phyloP scores from a whole-genome alignment of 2,329 filamentous ascomycete species.

The Beauveria varroae region DNA sequence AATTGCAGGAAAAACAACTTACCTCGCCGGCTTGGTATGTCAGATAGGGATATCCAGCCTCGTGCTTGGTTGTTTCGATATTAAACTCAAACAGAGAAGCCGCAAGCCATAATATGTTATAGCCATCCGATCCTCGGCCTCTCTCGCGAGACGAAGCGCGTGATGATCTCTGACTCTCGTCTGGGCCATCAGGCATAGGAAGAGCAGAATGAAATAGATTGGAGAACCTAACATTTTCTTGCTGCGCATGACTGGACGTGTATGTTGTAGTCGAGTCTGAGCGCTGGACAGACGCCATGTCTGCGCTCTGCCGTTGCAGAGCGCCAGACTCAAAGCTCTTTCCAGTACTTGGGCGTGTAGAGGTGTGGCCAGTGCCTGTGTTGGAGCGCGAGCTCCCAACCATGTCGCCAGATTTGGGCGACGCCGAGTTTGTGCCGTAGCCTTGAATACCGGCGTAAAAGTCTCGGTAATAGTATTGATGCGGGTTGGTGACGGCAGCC shows the following conservation, averaged over 20 bases:
- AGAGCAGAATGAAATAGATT: constrained; percentile 83
- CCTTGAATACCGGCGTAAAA: constrained; percentile 34
- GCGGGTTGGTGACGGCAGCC: constrained; percentile 37
- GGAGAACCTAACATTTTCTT: constrained; percentile 53
- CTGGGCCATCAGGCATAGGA: constrained; percentile 63
- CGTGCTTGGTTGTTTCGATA: constrained; percentile 83
- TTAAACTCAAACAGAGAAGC: constrained; percentile 96
- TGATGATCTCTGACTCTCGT: constrained; percentile 45
- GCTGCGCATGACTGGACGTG: constrained; percentile 39
- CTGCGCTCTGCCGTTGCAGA: constrained; percentile 43
- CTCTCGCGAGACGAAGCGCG: constrained; percentile 54
- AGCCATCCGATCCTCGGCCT: constrained; percentile 44
- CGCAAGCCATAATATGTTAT: constrained; percentile 79
- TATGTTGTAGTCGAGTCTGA: constrained; percentile 51
- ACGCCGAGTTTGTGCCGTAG: constrained; percentile 48
- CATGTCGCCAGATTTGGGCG: constrained; percentile 48
- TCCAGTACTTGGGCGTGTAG: constrained; percentile 50
- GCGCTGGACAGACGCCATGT: constrained; percentile 37
- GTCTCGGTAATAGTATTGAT: constrained; percentile 50
- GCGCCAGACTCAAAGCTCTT: constrained; percentile 50
- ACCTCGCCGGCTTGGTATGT: constrained; percentile 92
- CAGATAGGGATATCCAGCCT: constrained; percentile 92
- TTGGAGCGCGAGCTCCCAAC: constrained; percentile 41
- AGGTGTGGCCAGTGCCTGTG: constrained; percentile 28
- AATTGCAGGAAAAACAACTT: constrained; percentile 20